These are phyloP conservation scores for Lepiota venenata DNA, from an alignment of 768 basidiomycete species.

Conservation along the genomic window DNA sequence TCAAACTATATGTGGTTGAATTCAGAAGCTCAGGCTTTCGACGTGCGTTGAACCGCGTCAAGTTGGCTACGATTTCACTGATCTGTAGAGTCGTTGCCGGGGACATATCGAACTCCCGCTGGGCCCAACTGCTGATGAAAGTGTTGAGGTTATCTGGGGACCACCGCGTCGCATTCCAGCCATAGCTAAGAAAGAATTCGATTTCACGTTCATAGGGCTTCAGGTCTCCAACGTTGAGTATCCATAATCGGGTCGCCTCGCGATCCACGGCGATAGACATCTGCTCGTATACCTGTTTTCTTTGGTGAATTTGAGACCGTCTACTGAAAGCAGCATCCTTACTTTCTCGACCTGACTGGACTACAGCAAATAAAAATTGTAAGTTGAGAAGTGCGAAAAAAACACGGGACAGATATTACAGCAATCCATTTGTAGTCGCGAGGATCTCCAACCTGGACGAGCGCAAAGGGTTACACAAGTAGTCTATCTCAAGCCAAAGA, in stretches of 20 bases:
- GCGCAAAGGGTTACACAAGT: not conserved
- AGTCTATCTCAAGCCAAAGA: not conserved
- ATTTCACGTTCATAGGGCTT: constrained; percentile 72
- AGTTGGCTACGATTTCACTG: constrained; percentile 49
- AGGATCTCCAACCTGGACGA: constrained; percentile 54
- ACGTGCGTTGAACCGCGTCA: constrained; percentile 54
- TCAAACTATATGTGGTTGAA: constrained; percentile 56
- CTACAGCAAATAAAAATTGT: constrained; percentile 20
- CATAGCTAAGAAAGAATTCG: constrained; percentile 65
- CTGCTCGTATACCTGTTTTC: constrained; percentile 52
- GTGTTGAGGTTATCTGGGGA: constrained; percentile 46
- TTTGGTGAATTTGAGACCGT: constrained; percentile 13
- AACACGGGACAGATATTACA: constrained; percentile 29
- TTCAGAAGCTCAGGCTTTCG: constrained; percentile 68
- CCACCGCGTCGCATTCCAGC: constrained; percentile 59
- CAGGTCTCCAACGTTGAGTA: constrained; percentile 74
- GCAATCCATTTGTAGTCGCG: constrained; percentile 73
- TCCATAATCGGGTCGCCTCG: constrained; percentile 59
- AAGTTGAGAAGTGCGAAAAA: not conserved
- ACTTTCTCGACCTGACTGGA: constrained; percentile 48
- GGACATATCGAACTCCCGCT: constrained; percentile 57
- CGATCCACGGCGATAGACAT: constrained; percentile 63
- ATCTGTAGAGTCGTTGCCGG: constrained; percentile 37
- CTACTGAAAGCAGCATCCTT: constrained; percentile 18
- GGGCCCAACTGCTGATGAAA: constrained; percentile 58